Evolutionary conservation across 108 stramenopile genomes (phyloP).

Genomic region (Cyclotella choctawhatcheeana): DNA sequence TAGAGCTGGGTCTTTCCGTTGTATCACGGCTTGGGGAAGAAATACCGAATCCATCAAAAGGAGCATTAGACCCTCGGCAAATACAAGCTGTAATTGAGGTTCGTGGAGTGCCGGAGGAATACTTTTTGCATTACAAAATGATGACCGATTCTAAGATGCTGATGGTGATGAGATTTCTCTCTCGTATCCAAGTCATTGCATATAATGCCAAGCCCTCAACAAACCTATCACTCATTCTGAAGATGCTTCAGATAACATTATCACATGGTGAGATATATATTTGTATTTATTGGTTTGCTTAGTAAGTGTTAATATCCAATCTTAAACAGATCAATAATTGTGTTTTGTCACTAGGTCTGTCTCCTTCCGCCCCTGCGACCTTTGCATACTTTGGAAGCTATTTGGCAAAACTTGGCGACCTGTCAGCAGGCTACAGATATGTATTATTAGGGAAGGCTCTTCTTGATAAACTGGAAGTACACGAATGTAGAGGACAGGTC

Average conservation of each 20-base stretch:
- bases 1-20: slow-evolving; percentile 11
- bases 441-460: background rate
- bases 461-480: background rate
- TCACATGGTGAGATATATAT: slow-evolving; percentile 12
- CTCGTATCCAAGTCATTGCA: background rate
- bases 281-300: background rate
- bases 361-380: slow-evolving; percentile 4
- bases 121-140: slow-evolving; percentile 10
- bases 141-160: slow-evolving; percentile 20
- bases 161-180: slow-evolving; percentile 25
- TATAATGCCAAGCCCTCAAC: background rate
- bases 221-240: slow-evolving; percentile 3
- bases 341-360: background rate
- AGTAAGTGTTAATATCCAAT: background rate
- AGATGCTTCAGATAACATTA: slow-evolving; percentile 17
- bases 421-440: slow-evolving; percentile 6
- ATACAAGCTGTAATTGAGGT: background rate
- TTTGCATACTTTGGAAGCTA: slow-evolving; percentile 16
- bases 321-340: background rate
- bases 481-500: background rate
- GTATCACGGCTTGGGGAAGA: slow-evolving; percentile 12
- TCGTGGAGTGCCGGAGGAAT: slow-evolving; percentile 2
- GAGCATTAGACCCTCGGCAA: background rate
- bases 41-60: background rate
- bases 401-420: slow-evolving; percentile 6